Base-by-base conservation (phyloP, 495 filamentous ascomycete genomes). In the Recurvomyces mirabilis region DNA sequence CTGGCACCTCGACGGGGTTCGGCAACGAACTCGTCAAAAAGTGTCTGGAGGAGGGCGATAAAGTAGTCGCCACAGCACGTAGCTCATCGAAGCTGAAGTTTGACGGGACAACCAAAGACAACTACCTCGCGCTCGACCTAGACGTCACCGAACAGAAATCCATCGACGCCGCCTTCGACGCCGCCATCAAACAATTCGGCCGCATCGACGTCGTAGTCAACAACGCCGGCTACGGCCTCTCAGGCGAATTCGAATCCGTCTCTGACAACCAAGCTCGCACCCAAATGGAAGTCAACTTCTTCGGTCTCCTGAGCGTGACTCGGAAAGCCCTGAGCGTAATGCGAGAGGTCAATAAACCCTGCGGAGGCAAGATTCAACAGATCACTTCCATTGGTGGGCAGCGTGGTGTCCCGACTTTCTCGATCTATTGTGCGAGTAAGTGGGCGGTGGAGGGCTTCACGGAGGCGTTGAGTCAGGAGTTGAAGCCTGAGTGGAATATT, bases 321-420 rank as follows among this genome's bases (percentile, higher is more conserved):
- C 52, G 59, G 19, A 64, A 64, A 43, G 67, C 67, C 7, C 59
- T 68, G 50, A 50, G 64, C 42, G 46, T 59, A 5, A 67, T 69
- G 66, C 53, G 67, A 9, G 57, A 61, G 31, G 51, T 60, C 47
- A 60, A 60, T 34, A 56, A 45, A 11, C 62, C 61, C 2, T 48
- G 41, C 7, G 65, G 67, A 4, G 67, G 67, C 1, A 34, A 64
- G 29, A 68, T 70, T 32, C 64, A 67, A 53, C 65, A 68, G 51
- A 54, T 69, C n/a, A 66, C 65, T 1, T 62, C 57, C 6, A 63
- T 68, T 41, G 62, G 62, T 9, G 67, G 65, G 0, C 66, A 68
- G 52, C 23, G 52, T 0, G 60, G 66, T 13, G 55, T 65, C 3
- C 57, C 65, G 9, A 54, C 33, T 2, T 64, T 63, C 51, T 55